phyloP scores from a whole-genome alignment of 305 asterid species.

The Solanum hybrid region DNA sequence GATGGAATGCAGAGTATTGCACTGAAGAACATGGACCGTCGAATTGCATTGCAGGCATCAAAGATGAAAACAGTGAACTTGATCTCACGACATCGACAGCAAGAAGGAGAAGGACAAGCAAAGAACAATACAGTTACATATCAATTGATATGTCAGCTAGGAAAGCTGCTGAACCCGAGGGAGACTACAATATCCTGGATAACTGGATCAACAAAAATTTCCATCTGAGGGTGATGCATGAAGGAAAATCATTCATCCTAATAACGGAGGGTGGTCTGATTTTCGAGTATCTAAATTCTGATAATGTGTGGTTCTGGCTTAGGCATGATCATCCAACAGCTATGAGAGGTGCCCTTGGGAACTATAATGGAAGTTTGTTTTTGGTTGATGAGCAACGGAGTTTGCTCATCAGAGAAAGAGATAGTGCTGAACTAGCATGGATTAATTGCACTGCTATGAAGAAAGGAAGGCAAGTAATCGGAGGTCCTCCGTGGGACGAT shows the following conservation, averaged over 20 bases:
- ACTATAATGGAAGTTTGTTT: constrained; percentile 72
- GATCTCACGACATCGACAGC: constrained; percentile 19
- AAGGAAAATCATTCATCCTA: constrained; percentile 55
- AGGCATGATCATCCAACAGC: constrained; percentile 52
- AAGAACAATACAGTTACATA: constrained; percentile 44
- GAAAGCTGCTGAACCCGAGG: constrained; percentile 10
- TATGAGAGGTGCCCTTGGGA: constrained; percentile 57
- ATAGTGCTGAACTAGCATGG: constrained; percentile 49
- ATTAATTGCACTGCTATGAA: constrained; percentile 68
- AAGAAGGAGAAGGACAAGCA: constrained; percentile 50
- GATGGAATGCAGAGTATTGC: constrained; percentile 91
- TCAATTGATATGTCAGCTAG: constrained; percentile 18
- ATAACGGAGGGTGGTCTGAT: constrained; percentile 40
- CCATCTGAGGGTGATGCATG: constrained; percentile 65
- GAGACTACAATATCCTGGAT: constrained; percentile 18
- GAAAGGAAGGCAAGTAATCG: constrained; percentile 51
- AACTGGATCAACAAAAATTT: constrained; percentile 22
- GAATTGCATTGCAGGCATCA: constrained; percentile 66
- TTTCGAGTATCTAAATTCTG: constrained; percentile 59
- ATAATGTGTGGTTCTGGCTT: constrained; percentile 69
- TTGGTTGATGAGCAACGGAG: constrained; percentile 60
- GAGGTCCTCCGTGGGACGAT: constrained; percentile 87
- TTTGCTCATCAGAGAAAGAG: constrained; percentile 64
- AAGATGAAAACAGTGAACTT: constrained; percentile 39
- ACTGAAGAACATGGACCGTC: constrained; percentile 67